Base-by-base conservation (phyloP, 495 filamentous ascomycete genomes). In the Choiromyces venosus region DNA sequence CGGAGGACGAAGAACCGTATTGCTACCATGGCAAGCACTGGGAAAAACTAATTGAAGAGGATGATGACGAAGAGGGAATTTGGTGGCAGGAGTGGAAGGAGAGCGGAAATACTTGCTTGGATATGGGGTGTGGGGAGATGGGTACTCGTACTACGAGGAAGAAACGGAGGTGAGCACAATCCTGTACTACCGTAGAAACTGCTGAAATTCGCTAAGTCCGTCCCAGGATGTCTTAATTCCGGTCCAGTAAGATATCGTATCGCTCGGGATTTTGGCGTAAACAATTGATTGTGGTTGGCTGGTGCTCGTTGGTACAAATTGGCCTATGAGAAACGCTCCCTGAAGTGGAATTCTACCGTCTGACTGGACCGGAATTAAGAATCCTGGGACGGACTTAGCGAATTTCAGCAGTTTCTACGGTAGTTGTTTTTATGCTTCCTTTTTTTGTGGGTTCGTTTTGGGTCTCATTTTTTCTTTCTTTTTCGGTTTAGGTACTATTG, bases 21-120 rank as follows among this genome's bases (percentile, higher is more conserved):
- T 76, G 72, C 25, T 76, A 76, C 40, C 18, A n/a, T 18, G 66
- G 74, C 4, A 14, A 29, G 29, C 72, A 76, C 67, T 46, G 56
- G 19, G 71, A 76, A 29, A 70, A n/a, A 21, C 35, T 73, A n/a
- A 35, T 65, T 21, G 25, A 66, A 16, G 2, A 46, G 1, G n/a
- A 66, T 16, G 56, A 40, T 9, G 4, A 61, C 7, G 35, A 37
- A 16, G 56, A 37, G 25, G 37, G 18, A 2, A 42, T 4, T 25
- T 76, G 72, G 74, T 75, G 72, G 66, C 66, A 44, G 25, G 38
- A 40, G 16, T 74, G 74, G 74, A 66, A 69, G 38, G 66, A 70
- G 65, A 67, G 56, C 16, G 67, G 74, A 6, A 40, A 65, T 29
- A 66, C 71, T 19, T 76, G 72, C 25, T 44, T 37, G 12, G 74